Evolutionary conservation across 257 asterid genomes (phyloP).

Genomic region (Solanum habrochaites): DNA sequence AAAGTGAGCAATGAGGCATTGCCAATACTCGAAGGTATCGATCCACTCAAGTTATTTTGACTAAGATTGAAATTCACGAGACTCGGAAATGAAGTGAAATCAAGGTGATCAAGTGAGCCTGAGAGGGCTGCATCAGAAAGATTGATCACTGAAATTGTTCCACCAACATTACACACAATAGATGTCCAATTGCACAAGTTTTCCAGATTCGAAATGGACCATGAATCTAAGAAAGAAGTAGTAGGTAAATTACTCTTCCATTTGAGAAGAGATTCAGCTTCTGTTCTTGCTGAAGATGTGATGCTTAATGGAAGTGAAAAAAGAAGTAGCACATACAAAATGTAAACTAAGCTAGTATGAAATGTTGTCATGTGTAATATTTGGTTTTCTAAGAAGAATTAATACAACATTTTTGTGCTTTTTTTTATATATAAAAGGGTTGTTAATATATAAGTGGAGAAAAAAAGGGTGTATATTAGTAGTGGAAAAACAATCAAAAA

Average conservation of each 20-base stretch:
- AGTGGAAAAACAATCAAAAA: neutral
- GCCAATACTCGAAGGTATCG: constrained; percentile 56
- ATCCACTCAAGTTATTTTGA: constrained; percentile 38
- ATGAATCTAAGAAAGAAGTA: constrained; percentile 20
- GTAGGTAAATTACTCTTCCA: constrained; percentile 41
- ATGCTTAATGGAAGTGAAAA: constrained; percentile 13
- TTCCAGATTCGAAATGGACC: constrained; percentile 39
- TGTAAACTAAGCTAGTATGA: constrained; percentile 2
- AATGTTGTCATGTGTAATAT: constrained; percentile 19
- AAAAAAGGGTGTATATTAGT: neutral
- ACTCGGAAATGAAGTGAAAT: constrained; percentile 32
- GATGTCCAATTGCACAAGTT: constrained; percentile 63
- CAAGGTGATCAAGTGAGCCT: constrained; percentile 30
- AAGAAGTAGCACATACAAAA: constrained; percentile 11
- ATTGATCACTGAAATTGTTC: constrained; percentile 32
- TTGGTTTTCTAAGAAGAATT: neutral
- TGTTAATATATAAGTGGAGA: neutral
- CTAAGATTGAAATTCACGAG: constrained; percentile 29
- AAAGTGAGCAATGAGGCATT: constrained; percentile 28
- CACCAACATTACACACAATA: constrained; percentile 30
- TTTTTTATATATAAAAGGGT: neutral
- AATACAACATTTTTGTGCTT: neutral
- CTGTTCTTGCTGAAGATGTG: constrained; percentile 33
- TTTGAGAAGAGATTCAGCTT: constrained; percentile 47
- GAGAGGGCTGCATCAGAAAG: constrained; percentile 23